A percentile compares a stretch with the other conserved stretches of the same genome.
Conservation (phyloP, 495 filamentous ascomycete species). For the Penicillium macrosclerotiorum region DNA sequence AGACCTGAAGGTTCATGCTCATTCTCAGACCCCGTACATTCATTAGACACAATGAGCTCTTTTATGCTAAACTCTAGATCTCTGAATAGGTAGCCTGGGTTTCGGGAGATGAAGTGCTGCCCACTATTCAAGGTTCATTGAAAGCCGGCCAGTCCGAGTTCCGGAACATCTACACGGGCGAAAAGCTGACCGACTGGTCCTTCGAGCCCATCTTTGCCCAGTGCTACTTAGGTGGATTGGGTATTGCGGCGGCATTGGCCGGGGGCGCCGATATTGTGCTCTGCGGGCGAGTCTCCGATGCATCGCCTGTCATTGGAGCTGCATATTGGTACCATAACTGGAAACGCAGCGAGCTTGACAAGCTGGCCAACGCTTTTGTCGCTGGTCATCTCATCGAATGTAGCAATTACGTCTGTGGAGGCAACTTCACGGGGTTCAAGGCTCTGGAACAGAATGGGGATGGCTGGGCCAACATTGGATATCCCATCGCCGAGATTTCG, state of each 20-base stretch:
- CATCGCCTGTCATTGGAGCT: slow-evolving; percentile 51
- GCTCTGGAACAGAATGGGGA: slow-evolving; percentile 32
- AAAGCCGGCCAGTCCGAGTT: slow-evolving; percentile 36
- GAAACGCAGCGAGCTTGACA: slow-evolving; percentile 41
- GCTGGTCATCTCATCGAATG: slow-evolving; percentile 59
- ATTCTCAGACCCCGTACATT: too few species aligned
- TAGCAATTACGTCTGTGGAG: slow-evolving; percentile 53
- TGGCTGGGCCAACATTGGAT: slow-evolving; percentile 50
- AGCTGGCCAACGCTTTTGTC: slow-evolving; percentile 51
- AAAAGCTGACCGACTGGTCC: slow-evolving; percentile 45
- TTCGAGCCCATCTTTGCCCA: slow-evolving; percentile 56
- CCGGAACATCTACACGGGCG: slow-evolving; percentile 52
- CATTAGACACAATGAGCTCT: too few species aligned
- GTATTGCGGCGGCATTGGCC: slow-evolving; percentile 47
- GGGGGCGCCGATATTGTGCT: slow-evolving; percentile 58
- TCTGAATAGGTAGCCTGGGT: slow-evolving; percentile 43
- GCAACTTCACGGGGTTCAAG: slow-evolving; percentile 59
- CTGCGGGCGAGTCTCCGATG: slow-evolving; percentile 55
- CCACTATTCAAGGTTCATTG: slow-evolving; percentile 37
- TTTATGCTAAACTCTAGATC: too few species aligned
- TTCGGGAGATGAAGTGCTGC: slow-evolving; percentile 51
- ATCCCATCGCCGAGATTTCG: slow-evolving; percentile 58
- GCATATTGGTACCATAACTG: slow-evolving; percentile 50
- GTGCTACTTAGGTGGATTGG: slow-evolving; percentile 51
- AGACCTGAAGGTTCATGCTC: slow-evolving; percentile 36